These are phyloP conservation scores for Botrytis elliptica DNA, from an alignment of 2,329 filamentous ascomycete genomes.

Conservation along the genomic window DNA sequence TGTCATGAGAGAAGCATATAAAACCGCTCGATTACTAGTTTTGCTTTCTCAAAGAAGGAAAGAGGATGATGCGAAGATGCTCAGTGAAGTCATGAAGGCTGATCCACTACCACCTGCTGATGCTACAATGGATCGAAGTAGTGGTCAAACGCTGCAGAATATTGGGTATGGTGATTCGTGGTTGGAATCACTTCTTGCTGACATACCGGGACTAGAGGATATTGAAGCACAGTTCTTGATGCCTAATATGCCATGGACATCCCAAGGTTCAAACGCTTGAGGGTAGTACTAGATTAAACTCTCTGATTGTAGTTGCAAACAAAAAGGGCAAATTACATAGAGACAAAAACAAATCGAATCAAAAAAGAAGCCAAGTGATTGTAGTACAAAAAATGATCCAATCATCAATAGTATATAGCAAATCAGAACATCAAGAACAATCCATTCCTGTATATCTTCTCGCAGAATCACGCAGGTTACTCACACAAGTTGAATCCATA, in stretches of 20 bases:
- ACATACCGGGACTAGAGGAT: conserved; percentile 11
- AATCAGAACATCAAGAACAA: neutral
- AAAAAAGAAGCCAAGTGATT: neutral
- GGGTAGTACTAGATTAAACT: neutral
- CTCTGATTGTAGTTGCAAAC: neutral
- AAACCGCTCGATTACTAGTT: conserved; percentile 19
- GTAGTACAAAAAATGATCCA: neutral
- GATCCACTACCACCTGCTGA: neutral
- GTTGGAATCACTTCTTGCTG: conserved; percentile 13
- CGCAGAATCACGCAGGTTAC: neutral
- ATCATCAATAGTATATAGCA: neutral
- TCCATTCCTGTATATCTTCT: neutral
- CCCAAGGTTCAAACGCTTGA: neutral
- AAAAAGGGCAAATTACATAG: neutral
- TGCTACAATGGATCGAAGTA: neutral
- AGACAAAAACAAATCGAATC: neutral
- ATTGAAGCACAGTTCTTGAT: neutral
- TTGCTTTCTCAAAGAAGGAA: conserved; percentile 12
- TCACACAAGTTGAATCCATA: neutral
- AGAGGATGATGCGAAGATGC: conserved; percentile 12
- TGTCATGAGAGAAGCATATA: conserved; percentile 17
- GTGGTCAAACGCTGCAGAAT: neutral
- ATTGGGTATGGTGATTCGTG: conserved; percentile 5
- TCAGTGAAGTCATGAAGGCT: neutral
- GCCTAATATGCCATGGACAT: neutral